These are phyloP conservation scores for Colletotrichum tofieldiae DNA, from an alignment of 2,329 filamentous ascomycete species.

Conservation along the genomic window DNA sequence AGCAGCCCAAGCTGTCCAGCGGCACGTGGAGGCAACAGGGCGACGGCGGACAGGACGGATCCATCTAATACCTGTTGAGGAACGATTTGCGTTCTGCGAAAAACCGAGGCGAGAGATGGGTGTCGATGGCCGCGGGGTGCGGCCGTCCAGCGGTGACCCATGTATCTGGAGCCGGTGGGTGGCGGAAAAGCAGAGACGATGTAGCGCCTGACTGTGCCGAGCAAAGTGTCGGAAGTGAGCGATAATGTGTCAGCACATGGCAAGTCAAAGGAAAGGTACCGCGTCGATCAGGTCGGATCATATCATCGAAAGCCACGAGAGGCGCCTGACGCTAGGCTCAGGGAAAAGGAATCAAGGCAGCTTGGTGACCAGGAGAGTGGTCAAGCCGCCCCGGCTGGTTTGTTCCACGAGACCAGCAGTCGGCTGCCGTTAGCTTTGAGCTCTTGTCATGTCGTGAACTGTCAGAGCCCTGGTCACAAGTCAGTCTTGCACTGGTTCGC, in stretches of 20 bases:
- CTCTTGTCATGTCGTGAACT: constrained; percentile 37
- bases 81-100: constrained; percentile 21
- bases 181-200: constrained; percentile 26
- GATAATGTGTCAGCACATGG: constrained; percentile 14
- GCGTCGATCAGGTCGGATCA: constrained; percentile 29
- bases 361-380: constrained; percentile 24
- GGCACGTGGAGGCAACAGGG: constrained; percentile 28
- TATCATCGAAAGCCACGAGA: constrained; percentile 13
- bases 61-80: constrained; percentile 18
- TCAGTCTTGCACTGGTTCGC: constrained; percentile 9
- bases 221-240: constrained; percentile 15
- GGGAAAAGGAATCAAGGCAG: constrained; percentile 6
- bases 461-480: constrained; percentile 29
- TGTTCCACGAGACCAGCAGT: constrained; percentile 33
- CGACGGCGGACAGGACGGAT: constrained; percentile 27
- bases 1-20: constrained; percentile 18
- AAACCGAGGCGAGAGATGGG: constrained; percentile 2
- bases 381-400: constrained; percentile 8
- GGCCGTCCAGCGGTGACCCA: constrained; percentile 16
- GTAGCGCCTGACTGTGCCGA: constrained; percentile 16
- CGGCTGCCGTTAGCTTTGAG: constrained; percentile 31
- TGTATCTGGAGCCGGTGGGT: constrained; percentile 21
- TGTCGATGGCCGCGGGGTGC: constrained; percentile 29
- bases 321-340: neutral
- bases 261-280: constrained; percentile 14